Evolutionary conservation across 176 grass and related monocot species (phyloP), one percentile per base, ranked within the genome.

Genomic region (Carex littledalei): DNA sequence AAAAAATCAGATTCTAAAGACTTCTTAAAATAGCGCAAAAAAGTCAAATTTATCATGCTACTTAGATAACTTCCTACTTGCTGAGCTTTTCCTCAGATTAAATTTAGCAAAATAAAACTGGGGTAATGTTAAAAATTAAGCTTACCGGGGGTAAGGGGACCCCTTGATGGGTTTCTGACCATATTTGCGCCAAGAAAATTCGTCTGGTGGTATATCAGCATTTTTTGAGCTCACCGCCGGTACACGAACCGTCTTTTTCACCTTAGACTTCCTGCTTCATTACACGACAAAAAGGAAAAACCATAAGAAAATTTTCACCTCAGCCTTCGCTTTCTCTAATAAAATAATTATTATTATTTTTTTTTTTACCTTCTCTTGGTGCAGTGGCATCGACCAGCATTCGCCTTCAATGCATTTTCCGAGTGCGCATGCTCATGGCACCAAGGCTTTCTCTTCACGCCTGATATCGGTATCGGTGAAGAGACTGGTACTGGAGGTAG

Each of bases 391-490:
- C 95, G 87, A 17, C 86, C 84, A 1, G 90, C 90, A 37, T 71
- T 84, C 75, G 82, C 61, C 21, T 81, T 89, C 43, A 85, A 77
- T 78, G 84, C 89, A 73, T 94, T 86, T 88, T 94, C 92, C 13
- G 95, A 94, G 86, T 97, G 92, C 11, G 95, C 91, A 78, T 97
- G 92, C 29, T 90, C 95, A 45, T 87, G 82, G 87, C 95, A 93
- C 84, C 82, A 88, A 3, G 86, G 84, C 79, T 94, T 97, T 63
- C 86, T 89, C n/a, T 69, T 81, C 11, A 8, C 54, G 3, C 18
- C 78, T 5, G 78, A 55, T 13, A 53, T 58, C 7, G 43, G 31
- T 43, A 43, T 20, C 0, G 82, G 74, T 1, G 77, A 78, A 1
- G 89, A 87, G 1, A 94, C 88, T 0, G 90, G 89, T 6, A 72